A percentile compares a stretch with the other conserved stretches of the same genome.
Conservation (phyloP, 352 stramenopile species). For the Phytopythium boreale region DNA sequence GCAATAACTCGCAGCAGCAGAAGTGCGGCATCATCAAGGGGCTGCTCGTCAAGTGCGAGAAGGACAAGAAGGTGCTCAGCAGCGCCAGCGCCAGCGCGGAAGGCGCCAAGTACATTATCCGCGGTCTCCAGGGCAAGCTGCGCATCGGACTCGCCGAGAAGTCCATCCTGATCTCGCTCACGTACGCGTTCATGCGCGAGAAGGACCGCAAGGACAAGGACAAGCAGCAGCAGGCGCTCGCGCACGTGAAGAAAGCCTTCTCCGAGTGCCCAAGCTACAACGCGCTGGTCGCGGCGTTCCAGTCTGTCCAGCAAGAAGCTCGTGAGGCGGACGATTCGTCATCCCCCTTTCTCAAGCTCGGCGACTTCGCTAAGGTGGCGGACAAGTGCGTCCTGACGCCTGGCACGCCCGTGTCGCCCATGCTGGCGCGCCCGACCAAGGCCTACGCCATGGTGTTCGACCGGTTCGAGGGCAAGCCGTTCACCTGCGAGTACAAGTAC, state of each 20-base stretch:
- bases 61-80: constrained; percentile 56
- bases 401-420: constrained; percentile 97
- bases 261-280: constrained; percentile 97
- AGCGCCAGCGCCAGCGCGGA: constrained; percentile 72
- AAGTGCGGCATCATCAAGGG: constrained; percentile 98
- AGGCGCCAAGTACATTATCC: constrained; percentile 97
- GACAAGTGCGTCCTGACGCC: constrained; percentile 90
- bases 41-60: constrained; percentile 92
- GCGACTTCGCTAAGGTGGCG: constrained; percentile 57
- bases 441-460: constrained; percentile 96
- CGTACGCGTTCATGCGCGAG: constrained; percentile 93
- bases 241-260: constrained; percentile 97
- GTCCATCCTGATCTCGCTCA: constrained; percentile 96
- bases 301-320: constrained; percentile 42
- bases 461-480: constrained; percentile 92
- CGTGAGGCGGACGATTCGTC: constrained; percentile 12
- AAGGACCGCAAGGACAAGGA: constrained; percentile 80
- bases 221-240: constrained; percentile 87
- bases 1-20: constrained; percentile 94
- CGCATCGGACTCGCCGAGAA: constrained; percentile 97
- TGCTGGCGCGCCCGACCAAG: constrained; percentile 99
- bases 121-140: constrained; percentile 97
- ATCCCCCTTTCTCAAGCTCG: constrained; percentile 39
- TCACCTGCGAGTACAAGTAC: constrained; percentile 99
- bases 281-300: constrained; percentile 90